Conservation (phyloP, 108 stramenopile genomes). For the Skeletonema potamos region DNA sequence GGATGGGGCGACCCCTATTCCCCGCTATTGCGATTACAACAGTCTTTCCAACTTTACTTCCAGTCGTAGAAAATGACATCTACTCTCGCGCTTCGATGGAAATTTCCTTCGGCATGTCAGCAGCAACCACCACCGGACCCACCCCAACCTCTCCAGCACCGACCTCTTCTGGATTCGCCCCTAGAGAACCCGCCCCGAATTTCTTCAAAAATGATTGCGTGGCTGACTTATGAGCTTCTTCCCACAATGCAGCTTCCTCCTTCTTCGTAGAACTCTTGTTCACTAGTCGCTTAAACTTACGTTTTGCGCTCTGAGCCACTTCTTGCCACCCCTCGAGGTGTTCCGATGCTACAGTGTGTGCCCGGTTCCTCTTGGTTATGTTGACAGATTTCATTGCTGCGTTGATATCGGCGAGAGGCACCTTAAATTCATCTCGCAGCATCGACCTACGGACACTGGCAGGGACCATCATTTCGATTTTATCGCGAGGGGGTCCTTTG, state of each 20-base stretch:
- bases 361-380: slow-evolving; percentile 27
- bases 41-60: neutral
- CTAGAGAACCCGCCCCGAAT: neutral
- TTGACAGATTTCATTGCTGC: slow-evolving; percentile 30
- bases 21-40: too few species aligned
- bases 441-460: slow-evolving; percentile 27
- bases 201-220: neutral
- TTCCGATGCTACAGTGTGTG: slow-evolving; percentile 30
- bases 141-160: neutral
- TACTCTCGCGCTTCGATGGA: neutral
- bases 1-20: too few species aligned
- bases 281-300: slow-evolving; percentile 33
- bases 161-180: neutral
- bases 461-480: slow-evolving; percentile 50
- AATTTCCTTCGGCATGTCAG: neutral
- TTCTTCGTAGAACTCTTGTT: slow-evolving; percentile 23
- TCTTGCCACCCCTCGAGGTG: slow-evolving; percentile 41
- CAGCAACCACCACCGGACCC: neutral
- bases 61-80: neutral
- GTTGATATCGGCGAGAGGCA: slow-evolving; percentile 32
- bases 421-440: slow-evolving; percentile 38
- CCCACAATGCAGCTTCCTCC: slow-evolving; percentile 42
- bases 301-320: slow-evolving; percentile 31
- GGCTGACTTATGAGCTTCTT: slow-evolving; percentile 30
- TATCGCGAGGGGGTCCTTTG: slow-evolving; percentile 45